Evolutionary conservation across 78 protist species (phyloP).

Genomic region (Polysphondylium violaceum): DNA sequence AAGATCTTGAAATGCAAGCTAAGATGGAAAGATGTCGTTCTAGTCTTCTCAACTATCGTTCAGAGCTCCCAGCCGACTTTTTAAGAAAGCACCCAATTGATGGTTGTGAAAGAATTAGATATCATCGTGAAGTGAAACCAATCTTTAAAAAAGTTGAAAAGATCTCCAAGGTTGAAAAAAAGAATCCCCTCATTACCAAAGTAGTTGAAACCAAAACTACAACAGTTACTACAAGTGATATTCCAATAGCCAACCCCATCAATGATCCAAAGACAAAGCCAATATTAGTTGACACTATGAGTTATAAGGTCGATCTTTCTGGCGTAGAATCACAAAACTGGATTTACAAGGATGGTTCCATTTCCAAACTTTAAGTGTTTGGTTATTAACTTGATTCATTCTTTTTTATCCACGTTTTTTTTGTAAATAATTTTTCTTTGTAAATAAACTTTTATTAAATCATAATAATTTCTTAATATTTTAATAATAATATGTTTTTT

Average conservation of each 20-base stretch:
- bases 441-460: neutral
- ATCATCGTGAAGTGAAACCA: neutral
- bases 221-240: neutral
- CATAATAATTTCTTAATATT: neutral
- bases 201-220: neutral
- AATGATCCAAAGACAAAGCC: constrained; percentile 39
- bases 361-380: neutral
- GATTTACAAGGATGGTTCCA: constrained; percentile 8
- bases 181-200: neutral
- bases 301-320: constrained; percentile 23
- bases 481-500: neutral
- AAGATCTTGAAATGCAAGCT: constrained; percentile 11
- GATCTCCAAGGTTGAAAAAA: neutral
- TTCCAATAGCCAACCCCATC: neutral
- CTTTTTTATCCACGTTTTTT: too few species aligned
- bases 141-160: neutral
- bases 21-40: neutral
- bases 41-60: neutral
- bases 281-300: neutral
- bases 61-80: neutral
- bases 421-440: too few species aligned
- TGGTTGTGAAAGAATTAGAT: too few species aligned
- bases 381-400: too few species aligned
- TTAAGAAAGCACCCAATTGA: constrained; percentile 7
- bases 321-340: neutral